Evolutionary conservation across 345 rosid species (phyloP), one percentile per base, ranked within the genome.

Genomic region (Conringia planisiliqua): DNA sequence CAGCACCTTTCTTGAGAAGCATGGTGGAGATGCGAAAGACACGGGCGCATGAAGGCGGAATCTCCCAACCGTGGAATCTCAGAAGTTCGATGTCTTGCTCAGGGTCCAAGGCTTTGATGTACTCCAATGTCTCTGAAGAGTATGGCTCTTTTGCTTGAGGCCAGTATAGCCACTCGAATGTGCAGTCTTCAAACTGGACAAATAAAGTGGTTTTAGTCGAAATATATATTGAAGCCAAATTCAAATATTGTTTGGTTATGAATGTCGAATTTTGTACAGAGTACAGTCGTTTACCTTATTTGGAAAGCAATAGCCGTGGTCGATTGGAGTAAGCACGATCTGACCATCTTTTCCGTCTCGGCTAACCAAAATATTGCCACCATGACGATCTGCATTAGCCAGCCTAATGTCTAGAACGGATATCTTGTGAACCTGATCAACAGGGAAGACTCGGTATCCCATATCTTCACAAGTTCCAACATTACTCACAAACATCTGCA

Each of bases 151-250:
- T 85, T 66, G 96, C 90, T 86, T 92, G 96, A 30, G 96, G 95
- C 94, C 98, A 92, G 82, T 88, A 88, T 39, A 92, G 86, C 98
- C 98, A 90, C 22, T 92, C 98, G 29, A 92, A 92, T 71, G 96
- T 88, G 81, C 98, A 92, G 72, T 92, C 95, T 77, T 93, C 95
- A 48, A 89, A 93, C 98, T 93, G 85, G 70, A 42, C 5, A 35
- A 55, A 62, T 62, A 40, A 39, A 16, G 62, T 70, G 66, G 62
- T 62, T 62, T 46, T 5, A 38, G 24, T 46, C 18, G 0, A 32
- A 65, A 55, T n/a, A 51, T n/a, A 51, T 11, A 50, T 33, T 14
- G 38, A 40, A 54, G 71, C 46, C 13, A 42, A 12, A 33, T 39
- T 27, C 40, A 10, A 16, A 29, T 43, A 44, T 6, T 11, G 61